Evolutionary conservation across 1,284 basidiomycete species (phyloP), one percentile per base, ranked within the genome.

Genomic region (Mycena citricolor): DNA sequence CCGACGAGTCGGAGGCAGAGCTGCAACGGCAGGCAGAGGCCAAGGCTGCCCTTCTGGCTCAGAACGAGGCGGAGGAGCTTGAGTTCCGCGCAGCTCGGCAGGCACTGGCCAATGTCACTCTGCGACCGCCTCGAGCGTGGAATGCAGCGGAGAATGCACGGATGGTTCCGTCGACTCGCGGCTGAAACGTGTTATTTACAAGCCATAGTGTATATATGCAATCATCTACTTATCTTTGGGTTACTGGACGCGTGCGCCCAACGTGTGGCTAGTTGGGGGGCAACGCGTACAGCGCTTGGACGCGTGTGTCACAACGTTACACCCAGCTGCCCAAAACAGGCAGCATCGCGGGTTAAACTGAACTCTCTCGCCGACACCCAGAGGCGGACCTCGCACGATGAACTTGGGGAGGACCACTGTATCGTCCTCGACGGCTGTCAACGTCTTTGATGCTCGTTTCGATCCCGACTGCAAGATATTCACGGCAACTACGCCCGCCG

Each of bases 361-460:
- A 10, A 38, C 19, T 17, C 8, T 8, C 33, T 36, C 8, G 33
- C 24, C 21, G 10, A 29, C 10, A 29, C 33, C 19, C 41, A 24
- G 19, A 48, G 44, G 28, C 35, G 31, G 34, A 33, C 33, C 33
- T 14, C 41, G n/a, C 52, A 59, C 66, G 66, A 94, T 95, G 90
- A 92, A 95, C 76, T 77, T 94, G 59, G 90, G 85, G 51, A 81
- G 91, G 55, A 88, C 90, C 63, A 83, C 85, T 25, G 90, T 95
- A 65, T 83, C 85, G 53, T 76, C 91, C 26, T 86, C 88, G 41
- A 76, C 73, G 40, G 86, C 88, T 7, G 76, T 90, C 42, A 80
- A 85, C 56, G 81, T 94, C 57, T 76, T 84, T 51, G 82, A 90
- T 64, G 80, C 86, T 48, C 75, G 77, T 47, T 90, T 94, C 61